Percentiles rank a stretch among this genome's conserved stretches.
Evolutionary conservation across 2,329 filamentous ascomycete genomes (phyloP).

Genomic region (Plectosphaerella sp.): DNA sequence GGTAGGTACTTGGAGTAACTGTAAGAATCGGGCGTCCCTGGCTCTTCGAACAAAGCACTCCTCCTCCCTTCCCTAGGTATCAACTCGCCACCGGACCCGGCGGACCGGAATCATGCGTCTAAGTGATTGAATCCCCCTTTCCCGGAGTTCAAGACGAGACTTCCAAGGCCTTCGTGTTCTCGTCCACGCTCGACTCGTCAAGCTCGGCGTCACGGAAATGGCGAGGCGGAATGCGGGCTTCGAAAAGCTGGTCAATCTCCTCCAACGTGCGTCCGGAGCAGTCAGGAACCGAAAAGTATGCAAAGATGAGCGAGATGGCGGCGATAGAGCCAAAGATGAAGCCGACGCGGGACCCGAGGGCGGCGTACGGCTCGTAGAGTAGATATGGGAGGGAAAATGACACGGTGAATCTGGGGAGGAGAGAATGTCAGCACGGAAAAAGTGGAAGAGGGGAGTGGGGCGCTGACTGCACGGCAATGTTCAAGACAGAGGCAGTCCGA

Average conservation of each 20-base stretch:
- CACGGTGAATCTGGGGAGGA: slow-evolving; percentile 7
- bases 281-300: slow-evolving; percentile 30
- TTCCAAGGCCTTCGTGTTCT: too few relatives aligned
- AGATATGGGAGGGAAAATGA: slow-evolving; percentile 32
- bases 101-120: too few relatives aligned
- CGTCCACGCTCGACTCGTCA: too few relatives aligned
- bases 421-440: neutral
- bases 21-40: too few relatives aligned
- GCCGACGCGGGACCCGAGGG: slow-evolving; percentile 27
- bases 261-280: slow-evolving; percentile 66
- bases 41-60: too few relatives aligned
- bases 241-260: slow-evolving; percentile 46
- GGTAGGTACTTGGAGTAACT: too few relatives aligned
- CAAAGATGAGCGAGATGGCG: slow-evolving; percentile 15
- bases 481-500: slow-evolving; percentile 21
- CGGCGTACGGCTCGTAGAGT: slow-evolving; percentile 25
- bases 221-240: neutral
- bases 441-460: neutral
- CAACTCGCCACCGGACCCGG: too few relatives aligned
- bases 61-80: too few relatives aligned
- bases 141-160: too few relatives aligned
- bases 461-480: slow-evolving; percentile 22
- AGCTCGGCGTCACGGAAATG: neutral
- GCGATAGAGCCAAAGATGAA: slow-evolving; percentile 27
- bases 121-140: too few relatives aligned